Percentiles rank a stretch among this genome's conserved stretches.
Evolutionary conservation across 129 eudicot genomes (phyloP).

Genomic region (Cynara cardunculus): DNA sequence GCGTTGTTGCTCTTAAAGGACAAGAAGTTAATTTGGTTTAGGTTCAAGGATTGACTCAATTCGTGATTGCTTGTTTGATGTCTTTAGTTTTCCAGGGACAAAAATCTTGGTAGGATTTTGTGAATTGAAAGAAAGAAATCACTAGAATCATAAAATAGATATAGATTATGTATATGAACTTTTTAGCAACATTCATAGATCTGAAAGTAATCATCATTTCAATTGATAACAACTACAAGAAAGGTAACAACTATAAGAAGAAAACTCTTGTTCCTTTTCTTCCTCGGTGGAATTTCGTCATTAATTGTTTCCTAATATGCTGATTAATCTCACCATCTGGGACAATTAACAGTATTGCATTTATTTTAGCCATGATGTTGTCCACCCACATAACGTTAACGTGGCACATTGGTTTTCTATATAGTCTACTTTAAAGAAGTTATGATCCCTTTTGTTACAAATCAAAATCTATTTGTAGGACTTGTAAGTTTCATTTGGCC

Average conservation of each 20-base stretch:
- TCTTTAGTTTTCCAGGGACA: no score
- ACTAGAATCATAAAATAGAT: not conserved
- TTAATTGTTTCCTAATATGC: no score
- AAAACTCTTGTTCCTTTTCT: not conserved
- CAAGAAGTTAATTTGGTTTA: no score
- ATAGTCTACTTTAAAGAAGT: no score
- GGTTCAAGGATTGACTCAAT: no score
- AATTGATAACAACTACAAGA: not conserved
- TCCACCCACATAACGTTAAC: not conserved
- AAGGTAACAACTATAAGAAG: not conserved
- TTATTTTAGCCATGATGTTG: not conserved
- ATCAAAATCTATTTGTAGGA: not conserved
- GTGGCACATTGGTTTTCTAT: not conserved
- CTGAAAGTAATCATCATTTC: no score
- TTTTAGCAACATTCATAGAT: not conserved
- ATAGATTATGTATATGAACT: not conserved
- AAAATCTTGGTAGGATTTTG: no score
- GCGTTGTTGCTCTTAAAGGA: no score
- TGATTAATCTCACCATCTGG: not conserved
- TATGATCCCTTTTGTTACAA: not conserved
- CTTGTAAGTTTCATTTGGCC: no score
- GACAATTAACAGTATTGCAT: no score
- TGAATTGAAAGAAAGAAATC: no score
- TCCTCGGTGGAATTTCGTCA: not conserved
- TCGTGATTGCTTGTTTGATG: no score